Base-by-base conservation (phyloP, 306 rosid species). In the Bauhinia variegata region DNA sequence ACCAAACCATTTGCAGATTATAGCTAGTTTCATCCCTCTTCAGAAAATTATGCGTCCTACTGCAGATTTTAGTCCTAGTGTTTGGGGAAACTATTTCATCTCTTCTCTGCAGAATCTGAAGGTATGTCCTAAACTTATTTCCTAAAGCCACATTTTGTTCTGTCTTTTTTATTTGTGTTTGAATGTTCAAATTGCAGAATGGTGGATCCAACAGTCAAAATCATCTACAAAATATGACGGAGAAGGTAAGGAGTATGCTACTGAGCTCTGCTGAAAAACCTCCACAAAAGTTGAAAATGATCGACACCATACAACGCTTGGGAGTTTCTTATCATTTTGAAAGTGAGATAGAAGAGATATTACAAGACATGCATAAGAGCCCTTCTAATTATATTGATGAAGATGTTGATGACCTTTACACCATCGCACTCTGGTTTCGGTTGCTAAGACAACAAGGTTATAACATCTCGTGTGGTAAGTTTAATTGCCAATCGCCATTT, bases 301-400 rank as follows among this genome's bases (percentile, higher is more conserved):
- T 80, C 6, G 78, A 80, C 14, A 33, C 68, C 33, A 63, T 75
- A 30, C 87, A 75, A 5, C 78, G 79, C 5, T 58, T 79, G 8
- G 80, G 78, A 1, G 15, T 75, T 15, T 41, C 75, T 14, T 60
- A 71, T n/a, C 68, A 80, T 58, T 71, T 80, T 15, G 69, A 76
- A 38, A 14, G 2, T 4, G 81, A 80, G 18, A 67, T n/a, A 19
- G 50, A 51, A n/a, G 10, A 51, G 12, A 10, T 61, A 7, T 50
- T 80, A n/a, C 31, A 55, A 14, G 31, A 41, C 17, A 18, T 76
- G 16, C 32, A 72, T 10, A 11, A 15, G 10, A 37, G 34, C 1
- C 41, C 41, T 36, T 6, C 41, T 36, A 4, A 0, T 17, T 1
- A 34, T 7, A 8, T 43, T 11, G 5, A 4, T 1, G 0, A 19